These are phyloP conservation scores for Camellia sinensis DNA, from an alignment of 148 eudicot species.

Conservation along the genomic window DNA sequence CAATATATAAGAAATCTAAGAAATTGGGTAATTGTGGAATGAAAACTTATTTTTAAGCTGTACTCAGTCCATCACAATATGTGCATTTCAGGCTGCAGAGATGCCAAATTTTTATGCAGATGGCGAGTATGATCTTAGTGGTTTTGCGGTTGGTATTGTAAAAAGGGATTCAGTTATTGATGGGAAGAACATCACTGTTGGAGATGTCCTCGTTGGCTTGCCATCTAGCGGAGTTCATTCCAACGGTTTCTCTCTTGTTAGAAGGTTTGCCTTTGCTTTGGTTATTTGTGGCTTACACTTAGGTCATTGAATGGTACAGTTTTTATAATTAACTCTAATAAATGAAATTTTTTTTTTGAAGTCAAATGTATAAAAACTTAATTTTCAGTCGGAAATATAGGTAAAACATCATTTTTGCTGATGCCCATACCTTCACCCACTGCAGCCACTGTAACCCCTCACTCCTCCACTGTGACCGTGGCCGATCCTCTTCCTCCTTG, in stretches of 20 bases:
- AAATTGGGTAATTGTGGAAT: background rate
- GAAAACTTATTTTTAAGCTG: background rate
- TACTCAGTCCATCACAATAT: background rate
- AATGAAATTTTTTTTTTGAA: too few species aligned
- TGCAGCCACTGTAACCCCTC: too few species aligned
- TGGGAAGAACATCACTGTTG: conserved; percentile 71
- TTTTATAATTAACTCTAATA: too few species aligned
- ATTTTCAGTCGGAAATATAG: too few species aligned
- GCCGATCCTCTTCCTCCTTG: too few species aligned
- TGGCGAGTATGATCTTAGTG: conserved; percentile 98
- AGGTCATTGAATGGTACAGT: background rate
- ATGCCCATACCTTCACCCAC: too few species aligned
- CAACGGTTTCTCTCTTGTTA: conserved; percentile 92
- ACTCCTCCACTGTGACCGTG: too few species aligned
- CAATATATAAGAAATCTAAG: background rate
- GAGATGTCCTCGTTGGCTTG: conserved; percentile 85
- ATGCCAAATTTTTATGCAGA: conserved; percentile 92
- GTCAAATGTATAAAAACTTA: too few species aligned
- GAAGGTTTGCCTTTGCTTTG: conserved; percentile 48
- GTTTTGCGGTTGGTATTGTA: conserved; percentile 92
- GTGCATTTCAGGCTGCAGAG: conserved; percentile 80
- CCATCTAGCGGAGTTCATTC: conserved; percentile 98
- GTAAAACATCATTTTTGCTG: too few species aligned
- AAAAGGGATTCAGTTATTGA: conserved; percentile 81
- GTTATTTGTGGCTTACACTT: too few species aligned